Base-by-base conservation (phyloP, 805 yeast genomes). In the Saccharomycopsis amapae region DNA sequence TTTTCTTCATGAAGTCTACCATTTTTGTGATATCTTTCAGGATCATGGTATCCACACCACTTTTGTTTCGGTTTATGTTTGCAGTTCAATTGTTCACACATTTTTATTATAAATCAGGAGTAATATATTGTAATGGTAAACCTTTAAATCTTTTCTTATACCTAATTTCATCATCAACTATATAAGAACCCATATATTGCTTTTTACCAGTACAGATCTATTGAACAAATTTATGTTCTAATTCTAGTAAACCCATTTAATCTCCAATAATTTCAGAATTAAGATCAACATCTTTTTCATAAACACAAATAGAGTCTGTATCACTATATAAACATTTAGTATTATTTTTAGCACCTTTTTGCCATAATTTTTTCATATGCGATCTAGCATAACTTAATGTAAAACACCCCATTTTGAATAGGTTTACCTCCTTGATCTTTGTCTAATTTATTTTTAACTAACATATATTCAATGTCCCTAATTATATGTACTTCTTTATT, bases 61-160 rank as follows among this genome's bases (percentile, higher is more conserved):
- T n/a, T n/a, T n/a, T n/a, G n/a, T n/a, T n/a, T n/a, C n/a, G n/a
- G n/a, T n/a, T n/a, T n/a, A n/a, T n/a, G n/a, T n/a, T n/a, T n/a
- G n/a, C n/a, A n/a, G n/a, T n/a, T n/a, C n/a, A n/a, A n/a, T n/a
- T n/a, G n/a, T n/a, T n/a, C n/a, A n/a, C n/a, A n/a, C n/a, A n/a
- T n/a, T n/a, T n/a, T n/a, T n/a, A n/a, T n/a, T 42, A 42, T 42
- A 42, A 22, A 18, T 34, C 45, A 22, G 40, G 45, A 25, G 39
- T 42, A 7, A 42, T 35, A 15, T 42, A 42, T 26, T 42, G 40
- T 25, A 35, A 3, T 5, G 45, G 40, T 23, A 35, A 26, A 22
- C 45, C 40, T 23, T 42, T 33, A 35, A 42, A 42, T 42, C 45
- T 42, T 23, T 42, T 42, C 28, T 42, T 33, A 25, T 42, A 42